Evolutionary conservation across 1,284 basidiomycete genomes (phyloP), one percentile per base, ranked within the genome.

Genomic region (Volvariella surrecta): DNA sequence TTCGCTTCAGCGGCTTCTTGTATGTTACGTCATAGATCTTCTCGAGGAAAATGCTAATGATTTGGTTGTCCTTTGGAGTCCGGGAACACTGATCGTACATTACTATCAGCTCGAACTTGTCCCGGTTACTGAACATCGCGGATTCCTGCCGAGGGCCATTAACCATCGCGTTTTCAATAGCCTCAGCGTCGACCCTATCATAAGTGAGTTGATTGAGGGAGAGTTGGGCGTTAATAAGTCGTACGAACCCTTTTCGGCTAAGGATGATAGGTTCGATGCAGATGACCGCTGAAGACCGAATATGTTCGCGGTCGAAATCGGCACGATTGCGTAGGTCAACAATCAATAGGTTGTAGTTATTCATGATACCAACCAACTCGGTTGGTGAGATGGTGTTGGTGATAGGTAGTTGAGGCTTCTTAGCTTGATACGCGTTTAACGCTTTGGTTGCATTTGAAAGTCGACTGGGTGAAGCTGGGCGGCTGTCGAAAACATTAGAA

Each of bases 51-150:
- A 69, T 59, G 1, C 74, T 70, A n/a, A 87, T 61, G 0, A 84
- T 74, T 0, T 74, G 70, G 2, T 66, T 61, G 9, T 62, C 55
- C 3, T 72, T 75, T 51, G 87, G 76, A 1, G 64, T 62, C 20
- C 71, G 70, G 1, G 90, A 92, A 3, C 70, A 64, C 37, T 76
- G 63, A 60, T 99, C 94, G 60, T 92, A 93, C 2, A 98, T 66
- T 8, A 88, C 88, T n/a, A 98, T 79, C 11, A 96, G 63, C 52
- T 98, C 93, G 60, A 89, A 96, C 53, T 83, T 82, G 56, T 91
- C 77, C 20, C 95, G 83, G 45, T 86, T 82, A 19, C 68, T 62
- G 60, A 97, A 98, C 15, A 86, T 67, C 1, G 70, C 68, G 32
- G 70, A 73, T 63, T 97, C 92, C 31, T 73, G 59, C 18, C 72